These are phyloP conservation scores for Trypanosomatidae sp. DNA, from an alignment of 208 protist species.

Conservation along the genomic window DNA sequence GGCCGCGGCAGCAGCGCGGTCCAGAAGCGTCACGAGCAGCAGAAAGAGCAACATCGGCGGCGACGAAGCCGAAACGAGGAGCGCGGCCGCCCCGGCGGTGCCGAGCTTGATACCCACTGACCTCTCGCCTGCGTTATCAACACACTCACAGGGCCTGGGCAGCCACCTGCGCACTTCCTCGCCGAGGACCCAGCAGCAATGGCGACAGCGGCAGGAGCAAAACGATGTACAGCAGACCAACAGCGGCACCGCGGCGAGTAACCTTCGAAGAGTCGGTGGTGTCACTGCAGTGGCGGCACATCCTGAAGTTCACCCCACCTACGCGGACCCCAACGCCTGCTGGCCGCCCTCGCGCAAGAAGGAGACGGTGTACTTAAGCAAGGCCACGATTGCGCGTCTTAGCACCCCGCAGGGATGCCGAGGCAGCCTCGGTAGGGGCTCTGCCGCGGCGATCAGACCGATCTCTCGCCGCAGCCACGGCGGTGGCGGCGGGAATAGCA, in stretches of 20 bases:
- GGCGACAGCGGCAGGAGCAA: not conserved
- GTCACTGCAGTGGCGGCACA: not conserved
- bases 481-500: conserved; percentile 7
- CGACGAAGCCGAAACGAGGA: not conserved
- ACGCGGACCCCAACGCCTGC: conserved; percentile 8
- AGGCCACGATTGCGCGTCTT: conserved; percentile 25
- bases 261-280: not conserved
- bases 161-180: not conserved
- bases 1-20: not conserved
- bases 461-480: conserved; percentile 14
- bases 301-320: not conserved
- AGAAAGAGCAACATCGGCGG: not conserved
- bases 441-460: conserved; percentile 5
- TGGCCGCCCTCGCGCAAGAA: conserved; percentile 14
- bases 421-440: not conserved
- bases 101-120: not conserved
- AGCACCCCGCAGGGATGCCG: conserved; percentile 19
- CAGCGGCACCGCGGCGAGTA: conserved; percentile 5
- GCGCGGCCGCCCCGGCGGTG: not conserved
- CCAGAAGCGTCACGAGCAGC: not conserved
- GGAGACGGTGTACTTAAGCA: conserved; percentile 20
- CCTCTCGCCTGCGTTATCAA: not conserved
- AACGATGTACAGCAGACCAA: not conserved
- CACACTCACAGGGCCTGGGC: not conserved
- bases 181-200: not conserved